Conservation (phyloP, 805 yeast species). For the Lipomyces kockii region DNA sequence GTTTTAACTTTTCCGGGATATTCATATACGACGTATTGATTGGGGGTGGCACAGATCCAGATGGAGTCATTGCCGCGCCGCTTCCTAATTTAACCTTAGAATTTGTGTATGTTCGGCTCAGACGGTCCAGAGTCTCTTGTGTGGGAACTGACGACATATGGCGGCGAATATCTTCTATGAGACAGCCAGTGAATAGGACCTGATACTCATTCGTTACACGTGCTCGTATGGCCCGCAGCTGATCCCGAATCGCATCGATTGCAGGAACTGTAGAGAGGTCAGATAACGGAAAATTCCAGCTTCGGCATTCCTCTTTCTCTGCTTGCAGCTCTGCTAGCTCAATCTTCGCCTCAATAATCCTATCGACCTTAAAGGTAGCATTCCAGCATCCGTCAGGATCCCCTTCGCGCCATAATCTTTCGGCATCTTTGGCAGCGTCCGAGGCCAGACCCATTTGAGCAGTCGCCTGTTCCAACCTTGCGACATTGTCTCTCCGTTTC, state of each 20-base stretch:
- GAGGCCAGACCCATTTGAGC: constrained; percentile 56
- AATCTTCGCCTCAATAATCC: constrained; percentile 59
- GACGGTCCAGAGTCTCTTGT: constrained; percentile 57
- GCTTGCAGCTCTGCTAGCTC: constrained; percentile 12
- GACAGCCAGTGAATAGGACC: constrained; percentile 56
- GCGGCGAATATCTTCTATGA: constrained; percentile 64
- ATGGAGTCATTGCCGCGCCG: constrained; percentile 13
- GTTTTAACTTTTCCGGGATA: constrained; percentile 51
- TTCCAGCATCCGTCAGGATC: constrained; percentile 61
- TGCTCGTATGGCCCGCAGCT: constrained; percentile 59
- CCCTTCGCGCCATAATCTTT: constrained; percentile 49
- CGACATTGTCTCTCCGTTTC: constrained; percentile 62
- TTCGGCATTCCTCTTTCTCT: constrained; percentile 34
- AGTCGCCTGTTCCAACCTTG: constrained; percentile 64
- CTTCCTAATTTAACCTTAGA: constrained; percentile 24
- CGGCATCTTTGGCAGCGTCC: constrained; percentile 57
- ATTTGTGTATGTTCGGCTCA: constrained; percentile 43
- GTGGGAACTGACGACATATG: constrained; percentile 59
- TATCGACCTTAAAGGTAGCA: constrained; percentile 60
- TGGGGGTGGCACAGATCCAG: constrained; percentile 21
- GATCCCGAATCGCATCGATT: constrained; percentile 55
- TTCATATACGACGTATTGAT: constrained; percentile 49
- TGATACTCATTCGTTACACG: constrained; percentile 74
- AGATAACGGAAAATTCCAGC: constrained; percentile 46
- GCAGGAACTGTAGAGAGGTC: constrained; percentile 57